Percentiles rank a stretch among this genome's conserved stretches.
Conservation (phyloP, 257 asterid species). For the Salvia splendens region DNA sequence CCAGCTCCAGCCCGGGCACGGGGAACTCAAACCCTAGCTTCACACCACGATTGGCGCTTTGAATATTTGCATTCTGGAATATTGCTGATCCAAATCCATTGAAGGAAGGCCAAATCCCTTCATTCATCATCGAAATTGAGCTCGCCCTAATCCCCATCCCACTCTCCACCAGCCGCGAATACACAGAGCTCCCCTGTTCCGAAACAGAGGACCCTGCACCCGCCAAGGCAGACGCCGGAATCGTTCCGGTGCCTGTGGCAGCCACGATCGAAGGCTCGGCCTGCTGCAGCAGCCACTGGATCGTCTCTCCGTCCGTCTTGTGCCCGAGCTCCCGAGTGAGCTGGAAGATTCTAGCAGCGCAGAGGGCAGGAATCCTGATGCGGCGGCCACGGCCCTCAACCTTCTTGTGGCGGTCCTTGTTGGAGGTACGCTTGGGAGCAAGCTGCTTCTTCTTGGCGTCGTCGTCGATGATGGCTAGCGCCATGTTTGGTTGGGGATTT, state of each 20-base stretch:
- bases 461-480: conserved; percentile 37
- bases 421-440: conserved; percentile 53
- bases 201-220: conserved; percentile 7
- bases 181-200: conserved; percentile 25
- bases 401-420: conserved; percentile 69
- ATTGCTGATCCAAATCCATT: conserved; percentile 48
- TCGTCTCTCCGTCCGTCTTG: conserved; percentile 72
- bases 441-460: conserved; percentile 37
- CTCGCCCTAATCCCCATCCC: conserved; percentile 30
- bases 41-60: conserved; percentile 23
- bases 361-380: conserved; percentile 67
- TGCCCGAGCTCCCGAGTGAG: conserved; percentile 66
- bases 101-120: conserved; percentile 56
- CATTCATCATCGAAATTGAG: conserved; percentile 17
- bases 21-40: conserved; percentile 11
- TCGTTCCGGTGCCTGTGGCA: conserved; percentile 69
- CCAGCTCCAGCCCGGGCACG: conserved; percentile 73
- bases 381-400: conserved; percentile 78
- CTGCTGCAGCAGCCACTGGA: conserved; percentile 76
- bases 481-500: conserved; percentile 44
- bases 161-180: conserved; percentile 38
- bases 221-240: conserved; percentile 47
- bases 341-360: conserved; percentile 73
- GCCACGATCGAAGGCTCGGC: conserved; percentile 71
- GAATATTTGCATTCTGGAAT: conserved; percentile 36